These are phyloP conservation scores for Boletus tomentosulus DNA, from an alignment of 768 basidiomycete genomes.

Conservation along the genomic window DNA sequence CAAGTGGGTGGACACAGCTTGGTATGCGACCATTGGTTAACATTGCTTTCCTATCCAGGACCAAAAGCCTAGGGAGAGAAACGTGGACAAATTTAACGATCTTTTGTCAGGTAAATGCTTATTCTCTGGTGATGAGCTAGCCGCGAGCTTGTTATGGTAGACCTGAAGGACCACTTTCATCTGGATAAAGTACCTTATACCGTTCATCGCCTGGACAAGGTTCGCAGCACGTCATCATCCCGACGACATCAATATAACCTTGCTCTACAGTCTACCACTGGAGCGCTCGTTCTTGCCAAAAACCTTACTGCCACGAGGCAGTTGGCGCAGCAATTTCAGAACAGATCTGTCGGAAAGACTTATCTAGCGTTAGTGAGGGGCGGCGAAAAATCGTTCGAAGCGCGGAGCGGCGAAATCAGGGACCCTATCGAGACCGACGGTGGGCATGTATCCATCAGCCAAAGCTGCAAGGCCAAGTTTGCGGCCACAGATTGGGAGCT, in stretches of 20 bases:
- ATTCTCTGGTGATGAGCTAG: slow-evolving; percentile 1
- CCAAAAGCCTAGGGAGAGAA: slow-evolving; percentile 20
- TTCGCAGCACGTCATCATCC: slow-evolving; percentile 16
- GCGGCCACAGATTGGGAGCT: slow-evolving; percentile 51
- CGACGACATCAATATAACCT: not conserved
- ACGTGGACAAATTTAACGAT: slow-evolving; percentile 33
- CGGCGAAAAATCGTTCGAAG: slow-evolving; percentile 42
- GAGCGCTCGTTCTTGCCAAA: slow-evolving; percentile 54
- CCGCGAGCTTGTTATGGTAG: slow-evolving; percentile 12
- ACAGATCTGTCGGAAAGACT: slow-evolving; percentile 46
- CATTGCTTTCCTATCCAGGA: slow-evolving; percentile 8
- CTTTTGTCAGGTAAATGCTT: slow-evolving; percentile 33
- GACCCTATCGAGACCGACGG: slow-evolving; percentile 36
- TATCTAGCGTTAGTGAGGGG: slow-evolving; percentile 65
- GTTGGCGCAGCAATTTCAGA: slow-evolving; percentile 53
- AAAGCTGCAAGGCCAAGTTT: slow-evolving; percentile 32
- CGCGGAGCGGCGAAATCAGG: slow-evolving; percentile 40
- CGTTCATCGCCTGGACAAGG: slow-evolving; percentile 69
- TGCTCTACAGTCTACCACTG: slow-evolving; percentile 52
- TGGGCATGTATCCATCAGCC: slow-evolving; percentile 40
- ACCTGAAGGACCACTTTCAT: slow-evolving; percentile 29
- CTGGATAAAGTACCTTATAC: slow-evolving; percentile 39
- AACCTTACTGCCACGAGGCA: slow-evolving; percentile 40
- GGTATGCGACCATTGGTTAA: slow-evolving; percentile 1
- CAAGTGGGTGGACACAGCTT: slow-evolving; percentile 16